A percentile compares a stretch with the other conserved stretches of the same genome.
Evolutionary conservation across 2,329 filamentous ascomycete genomes (phyloP).

Genomic region (Periconia sp.): DNA sequence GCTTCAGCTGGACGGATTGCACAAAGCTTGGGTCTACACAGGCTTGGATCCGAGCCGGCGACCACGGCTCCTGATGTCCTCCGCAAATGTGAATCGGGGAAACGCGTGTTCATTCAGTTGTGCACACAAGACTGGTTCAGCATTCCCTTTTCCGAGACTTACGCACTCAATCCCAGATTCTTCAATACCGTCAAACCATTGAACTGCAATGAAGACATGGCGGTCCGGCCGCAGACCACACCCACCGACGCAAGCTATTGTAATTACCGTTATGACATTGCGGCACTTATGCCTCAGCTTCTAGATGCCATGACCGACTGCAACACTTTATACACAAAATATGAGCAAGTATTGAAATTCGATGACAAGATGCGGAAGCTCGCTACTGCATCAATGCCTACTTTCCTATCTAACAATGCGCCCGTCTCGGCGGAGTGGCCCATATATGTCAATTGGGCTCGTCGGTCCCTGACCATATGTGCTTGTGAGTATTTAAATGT

Average conservation of each 20-base stretch:
- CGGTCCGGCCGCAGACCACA: slow-evolving; percentile 3
- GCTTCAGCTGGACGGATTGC: slow-evolving; percentile 54
- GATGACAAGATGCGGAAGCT: slow-evolving; percentile 46
- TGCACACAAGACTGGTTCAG: slow-evolving; percentile 52
- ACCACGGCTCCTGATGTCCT: slow-evolving; percentile 9
- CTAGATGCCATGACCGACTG: slow-evolving; percentile 42
- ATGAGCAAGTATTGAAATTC: slow-evolving; percentile 48
- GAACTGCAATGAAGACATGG: slow-evolving; percentile 43
- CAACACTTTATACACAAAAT: slow-evolving; percentile 49
- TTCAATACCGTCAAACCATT: slow-evolving; percentile 33
- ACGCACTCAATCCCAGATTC: slow-evolving; percentile 40
- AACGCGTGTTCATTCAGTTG: slow-evolving; percentile 45
- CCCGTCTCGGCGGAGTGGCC: slow-evolving; percentile 43
- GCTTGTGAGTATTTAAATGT: slow-evolving; percentile 14
- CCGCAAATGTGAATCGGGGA: slow-evolving; percentile 37
- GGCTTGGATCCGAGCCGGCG: slow-evolving; percentile 33
- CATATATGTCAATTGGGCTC: slow-evolving; percentile 45
- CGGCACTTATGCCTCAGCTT: slow-evolving; percentile 44
- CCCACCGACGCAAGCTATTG: slow-evolving; percentile 45
- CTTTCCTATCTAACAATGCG: slow-evolving; percentile 38
- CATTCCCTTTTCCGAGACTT: slow-evolving; percentile 49
- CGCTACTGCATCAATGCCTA: slow-evolving; percentile 41
- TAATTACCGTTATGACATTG: slow-evolving; percentile 46
- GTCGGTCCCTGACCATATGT: slow-evolving; percentile 45
- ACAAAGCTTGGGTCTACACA: slow-evolving; percentile 54